These are phyloP conservation scores for Rhizopus microsporus DNA, from an alignment of 371 early-diverging fungal species.

Conservation along the genomic window DNA sequence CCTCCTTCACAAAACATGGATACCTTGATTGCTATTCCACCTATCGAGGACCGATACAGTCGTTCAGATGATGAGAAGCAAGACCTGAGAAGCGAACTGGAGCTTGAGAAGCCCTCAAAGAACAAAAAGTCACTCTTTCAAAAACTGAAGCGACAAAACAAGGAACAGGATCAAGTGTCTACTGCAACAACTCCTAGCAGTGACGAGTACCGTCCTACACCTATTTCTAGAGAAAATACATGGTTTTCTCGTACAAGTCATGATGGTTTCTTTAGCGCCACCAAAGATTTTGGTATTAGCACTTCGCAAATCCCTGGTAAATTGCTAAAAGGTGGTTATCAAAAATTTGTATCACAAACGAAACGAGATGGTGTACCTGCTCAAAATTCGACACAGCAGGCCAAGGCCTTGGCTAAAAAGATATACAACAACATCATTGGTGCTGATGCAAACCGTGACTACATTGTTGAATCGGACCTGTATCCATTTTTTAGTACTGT, in stretches of 20 bases:
- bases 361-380: neutral
- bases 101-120: neutral
- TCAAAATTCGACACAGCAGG: constrained; percentile 41
- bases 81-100: neutral
- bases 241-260: constrained; percentile 28
- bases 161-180: neutral
- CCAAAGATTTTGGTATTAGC: constrained; percentile 24
- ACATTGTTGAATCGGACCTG: constrained; percentile 50
- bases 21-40: constrained; percentile 33
- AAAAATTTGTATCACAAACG: constrained; percentile 19
- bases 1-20: constrained; percentile 33
- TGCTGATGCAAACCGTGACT: constrained; percentile 33
- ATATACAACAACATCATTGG: constrained; percentile 46
- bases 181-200: neutral
- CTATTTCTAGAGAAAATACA: constrained; percentile 20
- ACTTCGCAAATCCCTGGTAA: constrained; percentile 36
- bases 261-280: constrained; percentile 23
- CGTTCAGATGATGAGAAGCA: constrained; percentile 24
- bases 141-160: constrained; percentile 15
- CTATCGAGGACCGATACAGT: constrained; percentile 20
- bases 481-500: constrained; percentile 58
- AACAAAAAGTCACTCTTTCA: constrained; percentile 11
- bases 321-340: constrained; percentile 31
- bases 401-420: constrained; percentile 49
- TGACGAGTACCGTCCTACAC: constrained; percentile 12